Base-by-base conservation (phyloP, 441 rosid species). In the Isatis lusitanica region DNA sequence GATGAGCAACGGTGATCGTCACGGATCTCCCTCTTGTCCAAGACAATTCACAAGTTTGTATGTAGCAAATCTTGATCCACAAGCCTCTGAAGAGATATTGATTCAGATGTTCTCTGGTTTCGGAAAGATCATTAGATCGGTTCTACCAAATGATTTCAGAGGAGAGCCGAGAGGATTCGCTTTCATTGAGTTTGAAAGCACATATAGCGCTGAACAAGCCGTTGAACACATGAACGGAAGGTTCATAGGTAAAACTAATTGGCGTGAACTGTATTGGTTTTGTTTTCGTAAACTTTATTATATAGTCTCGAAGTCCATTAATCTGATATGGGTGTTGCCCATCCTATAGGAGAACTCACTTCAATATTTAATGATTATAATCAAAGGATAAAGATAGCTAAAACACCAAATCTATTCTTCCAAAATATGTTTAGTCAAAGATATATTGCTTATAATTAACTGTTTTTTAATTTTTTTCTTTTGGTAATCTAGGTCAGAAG, bases 91-190 rank as follows among this genome's bases (percentile, higher is more conserved):
- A 43, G 65, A 69, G 31, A 46, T 47, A 48, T 62, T 75, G 63
- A 6, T 52, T 62, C 63, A 35, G 11, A 68, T 75, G 35, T 68
- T 75, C 39, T 61, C 78, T 13, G 33, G 55, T 35, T 68, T 61
- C 3, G 74, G 78, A 52, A 75, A 68, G 48, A 53, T 61, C 11
- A 12, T 4, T 52, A 68, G 28, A 16, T 46, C 35, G 26, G 18
- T 62, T 69, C n/a, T 56, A 9, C 21, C 79, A 26, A 75, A 69
- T 9, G 79, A 75, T 56, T 75, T 69, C 42, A 75, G 39, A 69
- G 79, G 74, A 62, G 53, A 69, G 42, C 55, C 70, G 1, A 60
- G 70, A 63, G 79, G 79, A 12, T 69, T 75, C 35, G 79, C 66
- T 63, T 75, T 75, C 74, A 55, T 75, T 28, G 79, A 63, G 59